These are phyloP conservation scores for Tolypocladium ophioglossoides DNA, from an alignment of 2,329 filamentous ascomycete species.

Conservation along the genomic window DNA sequence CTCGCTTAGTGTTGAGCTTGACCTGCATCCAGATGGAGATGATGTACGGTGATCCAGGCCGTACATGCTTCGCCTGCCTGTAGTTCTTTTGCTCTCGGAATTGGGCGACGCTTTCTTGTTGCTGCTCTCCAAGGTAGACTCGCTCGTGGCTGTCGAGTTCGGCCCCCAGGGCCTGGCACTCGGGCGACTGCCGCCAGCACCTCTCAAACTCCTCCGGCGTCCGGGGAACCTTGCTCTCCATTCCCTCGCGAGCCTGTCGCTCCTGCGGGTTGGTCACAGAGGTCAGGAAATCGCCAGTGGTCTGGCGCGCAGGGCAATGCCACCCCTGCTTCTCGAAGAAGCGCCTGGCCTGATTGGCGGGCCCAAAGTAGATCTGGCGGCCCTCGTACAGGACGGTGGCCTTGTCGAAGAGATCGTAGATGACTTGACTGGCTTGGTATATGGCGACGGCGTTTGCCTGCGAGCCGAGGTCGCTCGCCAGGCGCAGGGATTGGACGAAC, in stretches of 20 bases:
- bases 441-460: conserved; percentile 57
- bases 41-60: conserved; percentile 46
- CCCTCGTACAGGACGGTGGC: conserved; percentile 66
- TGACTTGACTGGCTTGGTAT: conserved; percentile 60
- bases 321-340: conserved; percentile 64
- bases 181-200: conserved; percentile 33
- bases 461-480: conserved; percentile 52
- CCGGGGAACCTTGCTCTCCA: conserved; percentile 50
- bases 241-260: conserved; percentile 43
- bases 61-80: conserved; percentile 40
- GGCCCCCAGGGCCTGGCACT: conserved; percentile 28
- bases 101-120: conserved; percentile 25
- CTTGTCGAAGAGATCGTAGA: conserved; percentile 69
- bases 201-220: conserved; percentile 59
- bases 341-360: conserved; percentile 42
- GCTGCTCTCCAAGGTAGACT: conserved; percentile 30
- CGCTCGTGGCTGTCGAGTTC: conserved; percentile 42
- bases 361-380: conserved; percentile 66
- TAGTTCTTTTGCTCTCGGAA: conserved; percentile 37
- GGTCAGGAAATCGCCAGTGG: conserved; percentile 59
- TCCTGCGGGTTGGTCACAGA: conserved; percentile 56
- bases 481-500: conserved; percentile 57
- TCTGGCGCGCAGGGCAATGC: conserved; percentile 55
- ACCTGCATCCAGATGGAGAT: conserved; percentile 45
- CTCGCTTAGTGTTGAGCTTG: conserved; percentile 36